These are phyloP conservation scores for Alternaria solani DNA, from an alignment of 2,329 filamentous ascomycete genomes.

Conservation along the genomic window DNA sequence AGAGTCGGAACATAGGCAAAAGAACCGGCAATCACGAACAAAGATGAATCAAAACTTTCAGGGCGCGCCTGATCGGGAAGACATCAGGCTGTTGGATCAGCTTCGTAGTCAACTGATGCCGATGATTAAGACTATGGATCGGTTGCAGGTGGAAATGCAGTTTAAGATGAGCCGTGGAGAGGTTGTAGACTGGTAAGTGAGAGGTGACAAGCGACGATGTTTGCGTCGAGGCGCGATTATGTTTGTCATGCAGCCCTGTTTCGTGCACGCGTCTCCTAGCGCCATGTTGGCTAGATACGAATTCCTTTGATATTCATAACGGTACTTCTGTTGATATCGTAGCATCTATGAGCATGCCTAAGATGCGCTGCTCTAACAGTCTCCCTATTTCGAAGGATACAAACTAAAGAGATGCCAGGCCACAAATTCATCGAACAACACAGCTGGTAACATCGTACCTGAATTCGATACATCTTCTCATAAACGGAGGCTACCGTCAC, in stretches of 20 bases:
- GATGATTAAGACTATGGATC: slow-evolving; percentile 36
- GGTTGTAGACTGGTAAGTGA: slow-evolving; percentile 33
- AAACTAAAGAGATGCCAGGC: slow-evolving; percentile 15
- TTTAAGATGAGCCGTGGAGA: slow-evolving; percentile 24
- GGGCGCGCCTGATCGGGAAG: slow-evolving; percentile 33
- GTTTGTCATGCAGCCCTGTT: background rate
- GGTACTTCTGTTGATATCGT: background rate
- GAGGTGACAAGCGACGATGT: background rate
- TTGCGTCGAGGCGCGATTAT: background rate
- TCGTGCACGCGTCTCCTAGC: background rate
- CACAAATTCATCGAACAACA: slow-evolving; percentile 31
- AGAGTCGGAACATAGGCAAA: background rate
- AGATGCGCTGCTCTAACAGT: background rate
- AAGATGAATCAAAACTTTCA: slow-evolving; percentile 39
- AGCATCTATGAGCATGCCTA: too few species aligned
- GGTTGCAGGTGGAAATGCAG: slow-evolving; percentile 33
- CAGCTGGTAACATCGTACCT: slow-evolving; percentile 26
- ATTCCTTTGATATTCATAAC: background rate
- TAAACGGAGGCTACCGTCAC: slow-evolving; percentile 31
- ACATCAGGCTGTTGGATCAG: slow-evolving; percentile 31
- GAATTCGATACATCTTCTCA: slow-evolving; percentile 27
- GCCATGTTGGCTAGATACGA: too few species aligned
- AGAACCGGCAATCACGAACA: slow-evolving; percentile 6
- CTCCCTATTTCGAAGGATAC: background rate
- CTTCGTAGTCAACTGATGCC: slow-evolving; percentile 36